Percentiles rank a stretch among this genome's conserved stretches.
Evolutionary conservation across 176 grass and related monocot species (phyloP).

Genomic region (Microstegium vimineum): DNA sequence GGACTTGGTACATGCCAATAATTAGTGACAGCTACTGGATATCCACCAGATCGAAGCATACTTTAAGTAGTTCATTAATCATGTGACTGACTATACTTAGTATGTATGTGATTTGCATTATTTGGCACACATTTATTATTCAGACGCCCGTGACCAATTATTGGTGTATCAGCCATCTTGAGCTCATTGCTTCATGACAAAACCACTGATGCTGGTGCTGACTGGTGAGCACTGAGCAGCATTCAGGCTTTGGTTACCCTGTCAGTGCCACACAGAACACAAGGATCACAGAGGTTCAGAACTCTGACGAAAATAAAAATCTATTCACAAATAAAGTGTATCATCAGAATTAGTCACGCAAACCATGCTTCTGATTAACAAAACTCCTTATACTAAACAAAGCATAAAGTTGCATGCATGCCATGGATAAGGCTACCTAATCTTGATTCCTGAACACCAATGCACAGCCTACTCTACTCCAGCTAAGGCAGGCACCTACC

Average conservation of each 20-base stretch:
- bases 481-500: slow-evolving; percentile 6
- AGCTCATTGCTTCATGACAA: not conserved
- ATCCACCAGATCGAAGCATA: not conserved
- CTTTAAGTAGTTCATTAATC: not conserved
- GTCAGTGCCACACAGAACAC: not conserved
- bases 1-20: not conserved
- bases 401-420: not conserved
- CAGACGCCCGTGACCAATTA: slow-evolving; percentile 13
- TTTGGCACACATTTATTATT: not conserved
- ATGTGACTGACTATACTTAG: not conserved
- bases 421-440: slow-evolving; percentile 22
- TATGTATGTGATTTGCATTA: not conserved
- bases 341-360: slow-evolving; percentile 11
- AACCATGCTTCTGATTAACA: slow-evolving; percentile 19
- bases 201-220: not conserved
- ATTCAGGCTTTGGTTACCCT: not conserved
- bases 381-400: slow-evolving; percentile 2
- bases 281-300: not conserved
- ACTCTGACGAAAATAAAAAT: not conserved
- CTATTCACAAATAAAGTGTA: not conserved
- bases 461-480: not conserved
- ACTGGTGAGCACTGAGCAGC: not conserved
- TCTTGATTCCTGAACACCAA: slow-evolving; percentile 22
- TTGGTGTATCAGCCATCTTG: not conserved
- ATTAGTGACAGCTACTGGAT: slow-evolving; percentile 16